phyloP scores from a whole-genome alignment of 2,329 filamentous ascomycete species.

The Xylariomycetidae sp. region DNA sequence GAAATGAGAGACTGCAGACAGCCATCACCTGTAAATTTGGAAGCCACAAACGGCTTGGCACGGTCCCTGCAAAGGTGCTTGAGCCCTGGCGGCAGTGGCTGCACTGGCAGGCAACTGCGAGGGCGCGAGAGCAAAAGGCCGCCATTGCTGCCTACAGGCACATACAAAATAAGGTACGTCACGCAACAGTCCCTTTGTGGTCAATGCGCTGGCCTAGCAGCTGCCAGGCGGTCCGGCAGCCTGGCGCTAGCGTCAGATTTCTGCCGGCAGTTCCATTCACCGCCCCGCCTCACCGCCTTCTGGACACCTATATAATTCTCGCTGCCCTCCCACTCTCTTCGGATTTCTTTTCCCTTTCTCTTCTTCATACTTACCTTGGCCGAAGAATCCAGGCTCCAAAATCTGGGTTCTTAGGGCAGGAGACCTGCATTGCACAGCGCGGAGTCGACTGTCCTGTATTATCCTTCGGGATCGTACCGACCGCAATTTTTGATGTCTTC shows the following conservation, averaged over 20 bases:
- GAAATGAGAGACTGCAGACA: too few relatives aligned
- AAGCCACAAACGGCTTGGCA: too few relatives aligned
- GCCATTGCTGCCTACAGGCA: too few relatives aligned
- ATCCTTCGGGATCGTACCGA: constrained; percentile 46
- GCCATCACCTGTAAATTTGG: too few relatives aligned
- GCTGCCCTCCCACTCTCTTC: constrained; percentile 7
- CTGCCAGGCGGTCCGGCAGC: neutral
- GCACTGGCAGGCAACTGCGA: too few relatives aligned
- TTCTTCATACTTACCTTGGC: too few relatives aligned
- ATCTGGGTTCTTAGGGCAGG: constrained; percentile 34
- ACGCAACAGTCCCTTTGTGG: too few relatives aligned
- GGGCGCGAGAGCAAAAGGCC: too few relatives aligned
- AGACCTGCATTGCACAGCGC: constrained; percentile 49
- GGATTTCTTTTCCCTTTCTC: constrained; percentile 25
- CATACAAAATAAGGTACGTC: too few relatives aligned
- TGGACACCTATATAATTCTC: constrained; percentile 15
- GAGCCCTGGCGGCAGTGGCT: too few relatives aligned
- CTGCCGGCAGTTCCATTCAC: constrained; percentile 9
- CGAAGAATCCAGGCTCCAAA: constrained; percentile 37
- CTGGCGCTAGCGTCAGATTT: constrained; percentile 1
- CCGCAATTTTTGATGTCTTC: constrained; percentile 41
- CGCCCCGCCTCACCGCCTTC: constrained; percentile 8
- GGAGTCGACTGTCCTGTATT: constrained; percentile 43
- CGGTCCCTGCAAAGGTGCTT: too few relatives aligned
- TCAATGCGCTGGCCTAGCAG: constrained; percentile 2